phyloP scores from a whole-genome alignment of 805 yeast species.

The Zygosaccharomyces rouxii region DNA sequence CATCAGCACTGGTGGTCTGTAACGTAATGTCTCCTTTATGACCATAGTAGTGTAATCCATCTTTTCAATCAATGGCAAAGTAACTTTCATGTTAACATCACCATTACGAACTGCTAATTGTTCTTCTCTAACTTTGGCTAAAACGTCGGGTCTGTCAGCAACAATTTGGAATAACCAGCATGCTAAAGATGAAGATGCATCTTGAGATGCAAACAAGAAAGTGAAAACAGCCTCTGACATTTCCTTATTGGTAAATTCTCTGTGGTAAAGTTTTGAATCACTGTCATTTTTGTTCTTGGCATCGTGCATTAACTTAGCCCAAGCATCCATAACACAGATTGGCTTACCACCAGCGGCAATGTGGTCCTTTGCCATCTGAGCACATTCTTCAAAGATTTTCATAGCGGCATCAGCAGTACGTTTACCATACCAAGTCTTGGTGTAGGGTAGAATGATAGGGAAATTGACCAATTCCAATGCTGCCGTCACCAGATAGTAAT shows the following conservation, averaged over 20 bases:
- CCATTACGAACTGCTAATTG: slow-evolving; percentile 78
- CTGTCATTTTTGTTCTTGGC: slow-evolving; percentile 48
- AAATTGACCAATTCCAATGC: slow-evolving; percentile 96
- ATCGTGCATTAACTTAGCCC: slow-evolving; percentile 83
- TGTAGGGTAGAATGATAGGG: slow-evolving; percentile 92
- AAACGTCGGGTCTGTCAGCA: slow-evolving; percentile 92
- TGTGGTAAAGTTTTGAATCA: slow-evolving; percentile 56
- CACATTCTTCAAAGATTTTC: slow-evolving; percentile 86
- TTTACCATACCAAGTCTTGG: slow-evolving; percentile 98
- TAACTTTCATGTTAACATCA: slow-evolving; percentile 59
- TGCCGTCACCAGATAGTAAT: slow-evolving; percentile 87
- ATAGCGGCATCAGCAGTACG: slow-evolving; percentile 89
- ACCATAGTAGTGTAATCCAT: slow-evolving; percentile 89
- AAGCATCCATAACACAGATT: slow-evolving; percentile 89
- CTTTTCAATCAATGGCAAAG: slow-evolving; percentile 69
- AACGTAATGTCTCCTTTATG: slow-evolving; percentile 86
- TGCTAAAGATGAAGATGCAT: slow-evolving; percentile 93
- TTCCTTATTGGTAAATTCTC: slow-evolving; percentile 85
- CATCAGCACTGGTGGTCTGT: slow-evolving; percentile 97
- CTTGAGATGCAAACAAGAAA: slow-evolving; percentile 95
- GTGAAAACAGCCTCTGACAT: slow-evolving; percentile 96
- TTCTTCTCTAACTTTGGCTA: slow-evolving; percentile 82
- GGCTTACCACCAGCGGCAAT: slow-evolving; percentile 75
- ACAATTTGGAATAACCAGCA: slow-evolving; percentile 97
- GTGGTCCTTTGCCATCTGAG: slow-evolving; percentile 77